Evolutionary conservation across 2,329 filamentous ascomycete species (phyloP).

Genomic region (Neofusicoccum kwambonambiense): DNA sequence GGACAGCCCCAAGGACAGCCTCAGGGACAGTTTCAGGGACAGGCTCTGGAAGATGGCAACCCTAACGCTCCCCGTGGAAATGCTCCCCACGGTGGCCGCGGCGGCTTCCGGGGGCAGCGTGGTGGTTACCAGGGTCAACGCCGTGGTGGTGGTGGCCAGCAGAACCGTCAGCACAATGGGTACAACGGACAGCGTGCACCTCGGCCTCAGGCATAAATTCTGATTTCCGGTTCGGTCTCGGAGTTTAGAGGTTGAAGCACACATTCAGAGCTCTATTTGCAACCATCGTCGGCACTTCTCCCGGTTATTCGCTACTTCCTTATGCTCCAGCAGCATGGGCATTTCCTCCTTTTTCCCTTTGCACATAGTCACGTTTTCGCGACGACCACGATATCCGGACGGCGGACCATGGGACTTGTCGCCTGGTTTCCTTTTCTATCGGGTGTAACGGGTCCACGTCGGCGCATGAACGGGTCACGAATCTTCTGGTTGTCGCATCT

Average conservation of each 20-base stretch:
- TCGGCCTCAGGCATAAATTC: conserved; percentile 32
- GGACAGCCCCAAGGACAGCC: conserved; percentile 28
- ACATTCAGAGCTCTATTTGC: conserved; percentile 16
- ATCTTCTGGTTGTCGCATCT: conserved; percentile 19
- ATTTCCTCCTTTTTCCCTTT: conserved; percentile 14
- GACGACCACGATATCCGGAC: conserved; percentile 19
- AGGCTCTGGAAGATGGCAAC: conserved; percentile 23
- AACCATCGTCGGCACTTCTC: conserved; percentile 16
- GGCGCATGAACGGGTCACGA: conserved; percentile 17
- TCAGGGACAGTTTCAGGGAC: conserved; percentile 27
- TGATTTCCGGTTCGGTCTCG: not conserved
- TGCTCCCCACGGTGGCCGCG: conserved; percentile 17
- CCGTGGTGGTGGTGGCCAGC: conserved; percentile 28
- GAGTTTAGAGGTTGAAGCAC: conserved; percentile 20
- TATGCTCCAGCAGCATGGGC: conserved; percentile 7
- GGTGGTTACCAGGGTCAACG: conserved; percentile 25
- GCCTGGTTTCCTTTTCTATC: conserved; percentile 15
- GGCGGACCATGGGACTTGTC: conserved; percentile 14
- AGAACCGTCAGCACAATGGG: conserved; percentile 35
- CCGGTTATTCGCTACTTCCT: conserved; percentile 11
- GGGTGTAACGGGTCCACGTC: conserved; percentile 18
- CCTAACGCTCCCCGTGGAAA: conserved; percentile 13
- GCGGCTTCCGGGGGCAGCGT: conserved; percentile 21
- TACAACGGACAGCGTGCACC: conserved; percentile 35
- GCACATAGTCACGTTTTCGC: conserved; percentile 18